Conservation (phyloP, 768 basidiomycete species). For the Kwoniella sp. region DNA sequence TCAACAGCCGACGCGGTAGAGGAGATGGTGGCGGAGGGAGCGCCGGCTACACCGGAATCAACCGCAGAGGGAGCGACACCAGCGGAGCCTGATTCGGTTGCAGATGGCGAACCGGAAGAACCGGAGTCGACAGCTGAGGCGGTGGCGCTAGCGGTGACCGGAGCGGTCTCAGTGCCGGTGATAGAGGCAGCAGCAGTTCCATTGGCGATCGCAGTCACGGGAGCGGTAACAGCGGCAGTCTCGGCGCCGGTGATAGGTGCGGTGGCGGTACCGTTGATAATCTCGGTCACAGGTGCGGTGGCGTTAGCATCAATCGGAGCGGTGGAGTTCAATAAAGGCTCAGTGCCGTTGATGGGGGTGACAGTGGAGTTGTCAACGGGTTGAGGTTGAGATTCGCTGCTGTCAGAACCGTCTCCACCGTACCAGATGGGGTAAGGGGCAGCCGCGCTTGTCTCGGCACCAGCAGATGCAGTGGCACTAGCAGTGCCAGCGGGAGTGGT, state of each 20-base stretch:
- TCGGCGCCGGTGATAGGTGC: slow-evolving; percentile 22
- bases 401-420: slow-evolving; percentile 16
- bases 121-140: slow-evolving; percentile 19
- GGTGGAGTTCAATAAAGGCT: neutral
- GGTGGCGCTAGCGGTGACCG: slow-evolving; percentile 12
- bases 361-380: neutral
- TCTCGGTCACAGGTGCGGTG: slow-evolving; percentile 6
- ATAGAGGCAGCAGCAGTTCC: neutral
- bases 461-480: slow-evolving; percentile 4
- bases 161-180: slow-evolving; percentile 2
- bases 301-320: neutral
- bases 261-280: slow-evolving; percentile 8
- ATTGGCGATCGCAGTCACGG: neutral
- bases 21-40: slow-evolving; percentile 7
- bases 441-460: slow-evolving; percentile 15
- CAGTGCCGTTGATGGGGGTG: slow-evolving; percentile 1
- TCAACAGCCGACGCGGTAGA: slow-evolving; percentile 11
- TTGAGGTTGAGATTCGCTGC: neutral
- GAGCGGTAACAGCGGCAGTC: slow-evolving; percentile 7
- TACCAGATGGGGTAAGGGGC: slow-evolving; percentile 23
- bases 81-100: slow-evolving; percentile 12
- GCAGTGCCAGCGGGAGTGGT: slow-evolving; percentile 1
- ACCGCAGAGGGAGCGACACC: slow-evolving; percentile 4
- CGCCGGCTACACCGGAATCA: slow-evolving; percentile 1
- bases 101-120: slow-evolving; percentile 15